Percentiles rank a stretch among this genome's conserved stretches.
phyloP scores from a whole-genome alignment of 257 asterid species.

The Scutellaria baicalensis region DNA sequence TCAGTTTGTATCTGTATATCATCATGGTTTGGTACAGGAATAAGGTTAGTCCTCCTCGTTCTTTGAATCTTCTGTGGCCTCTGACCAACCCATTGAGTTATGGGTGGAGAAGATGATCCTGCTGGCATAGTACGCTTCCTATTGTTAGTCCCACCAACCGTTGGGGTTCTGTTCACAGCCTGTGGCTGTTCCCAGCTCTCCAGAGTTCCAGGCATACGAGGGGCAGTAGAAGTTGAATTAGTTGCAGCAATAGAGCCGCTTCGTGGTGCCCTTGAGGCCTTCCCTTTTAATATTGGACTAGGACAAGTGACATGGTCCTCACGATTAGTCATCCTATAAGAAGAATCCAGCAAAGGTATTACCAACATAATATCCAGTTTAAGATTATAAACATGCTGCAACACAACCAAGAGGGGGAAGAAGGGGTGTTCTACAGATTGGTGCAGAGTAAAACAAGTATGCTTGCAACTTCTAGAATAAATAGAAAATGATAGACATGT shows the following conservation, averaged over 20 bases:
- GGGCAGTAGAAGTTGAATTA: constrained; percentile 36
- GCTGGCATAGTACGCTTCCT: constrained; percentile 72
- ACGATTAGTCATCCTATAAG: constrained; percentile 58
- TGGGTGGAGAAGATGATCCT: constrained; percentile 81
- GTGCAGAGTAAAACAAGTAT: not conserved
- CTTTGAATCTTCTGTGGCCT: constrained; percentile 85
- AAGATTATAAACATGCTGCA: not conserved
- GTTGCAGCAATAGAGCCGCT: constrained; percentile 41
- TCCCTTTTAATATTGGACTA: constrained; percentile 66
- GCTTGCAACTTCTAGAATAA: not conserved
- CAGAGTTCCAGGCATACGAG: constrained; percentile 55
- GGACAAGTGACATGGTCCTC: constrained; percentile 55
- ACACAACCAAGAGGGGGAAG: constrained; percentile 1
- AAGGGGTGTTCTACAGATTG: constrained; percentile 1
- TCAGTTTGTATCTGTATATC: constrained; percentile 65
- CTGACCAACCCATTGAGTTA: constrained; percentile 92
- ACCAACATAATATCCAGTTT: not conserved
- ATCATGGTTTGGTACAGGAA: constrained; percentile 70
- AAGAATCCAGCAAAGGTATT: constrained; percentile 8
- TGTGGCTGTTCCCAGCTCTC: constrained; percentile 86
- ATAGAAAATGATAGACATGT: constrained; percentile 17
- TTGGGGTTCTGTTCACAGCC: constrained; percentile 39
- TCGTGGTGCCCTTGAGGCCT: constrained; percentile 83
- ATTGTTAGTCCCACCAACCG: constrained; percentile 54
- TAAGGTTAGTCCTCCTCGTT: constrained; percentile 74